Evolutionary conservation across 495 filamentous ascomycete species (phyloP).

Genomic region (Penicillium subrubescens): DNA sequence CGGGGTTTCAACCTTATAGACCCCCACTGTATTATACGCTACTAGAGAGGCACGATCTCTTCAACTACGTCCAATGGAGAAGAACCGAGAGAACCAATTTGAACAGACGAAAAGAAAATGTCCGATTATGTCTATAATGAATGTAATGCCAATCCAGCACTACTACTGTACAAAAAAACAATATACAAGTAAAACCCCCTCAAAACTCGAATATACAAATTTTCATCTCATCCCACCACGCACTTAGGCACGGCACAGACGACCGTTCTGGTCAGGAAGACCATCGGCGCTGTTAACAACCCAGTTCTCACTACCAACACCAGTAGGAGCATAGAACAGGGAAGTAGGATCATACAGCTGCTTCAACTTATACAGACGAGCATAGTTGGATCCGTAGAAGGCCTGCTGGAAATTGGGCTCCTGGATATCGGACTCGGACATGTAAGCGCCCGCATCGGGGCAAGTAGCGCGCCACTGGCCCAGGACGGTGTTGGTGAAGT

Average conservation of each 20-base stretch:
- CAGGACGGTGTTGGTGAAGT: slow-evolving; percentile 44
- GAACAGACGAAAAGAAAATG: not conserved
- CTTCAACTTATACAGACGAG: slow-evolving; percentile 52
- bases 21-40: too few species aligned
- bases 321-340: slow-evolving; percentile 57
- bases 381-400: slow-evolving; percentile 63
- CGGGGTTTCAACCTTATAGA: too few species aligned
- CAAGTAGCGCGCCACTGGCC: slow-evolving; percentile 52
- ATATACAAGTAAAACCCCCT: not conserved
- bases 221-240: not conserved
- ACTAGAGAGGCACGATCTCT: too few species aligned
- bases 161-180: not conserved
- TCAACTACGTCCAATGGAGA: too few species aligned
- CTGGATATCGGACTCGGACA: slow-evolving; percentile 52
- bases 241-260: slow-evolving; percentile 33
- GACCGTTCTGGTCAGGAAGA: slow-evolving; percentile 39
- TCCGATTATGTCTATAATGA: not conserved
- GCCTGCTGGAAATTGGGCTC: slow-evolving; percentile 65
- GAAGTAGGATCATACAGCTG: slow-evolving; percentile 54
- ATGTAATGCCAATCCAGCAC: not conserved
- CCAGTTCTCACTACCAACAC: slow-evolving; percentile 58
- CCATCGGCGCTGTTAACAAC: slow-evolving; percentile 32
- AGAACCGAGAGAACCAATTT: not conserved
- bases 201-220: not conserved
- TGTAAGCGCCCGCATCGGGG: slow-evolving; percentile 38